Conservation (phyloP, 805 yeast genomes). For the Starmerella tilneyi region DNA sequence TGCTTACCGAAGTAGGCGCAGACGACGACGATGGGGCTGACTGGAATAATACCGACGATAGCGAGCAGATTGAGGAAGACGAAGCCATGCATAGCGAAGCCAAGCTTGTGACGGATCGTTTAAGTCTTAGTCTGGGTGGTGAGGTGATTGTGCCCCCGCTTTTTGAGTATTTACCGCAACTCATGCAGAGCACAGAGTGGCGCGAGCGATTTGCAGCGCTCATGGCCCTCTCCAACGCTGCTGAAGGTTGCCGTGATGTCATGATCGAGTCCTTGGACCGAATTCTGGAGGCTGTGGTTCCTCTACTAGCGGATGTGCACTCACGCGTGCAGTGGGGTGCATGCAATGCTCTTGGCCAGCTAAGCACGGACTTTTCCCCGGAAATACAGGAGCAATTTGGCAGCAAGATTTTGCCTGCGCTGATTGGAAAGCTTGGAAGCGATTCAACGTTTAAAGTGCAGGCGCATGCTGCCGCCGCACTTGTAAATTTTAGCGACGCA, state of each 20-base stretch:
- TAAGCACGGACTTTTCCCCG: conserved; percentile 92
- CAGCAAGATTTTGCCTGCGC: conserved; percentile 70
- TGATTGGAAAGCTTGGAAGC: conserved; percentile 66
- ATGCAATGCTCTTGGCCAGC: conserved; percentile 93
- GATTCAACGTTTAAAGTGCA: conserved; percentile 74
- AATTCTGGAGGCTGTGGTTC: conserved; percentile 73
- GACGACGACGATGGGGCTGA: conserved; percentile 83
- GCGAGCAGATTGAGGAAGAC: conserved; percentile 66
- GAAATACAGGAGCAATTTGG: conserved; percentile 74
- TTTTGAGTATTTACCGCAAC: conserved; percentile 74
- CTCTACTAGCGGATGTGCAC: conserved; percentile 75
- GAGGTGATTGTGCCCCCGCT: conserved; percentile 73
- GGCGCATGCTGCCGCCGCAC: conserved; percentile 97
- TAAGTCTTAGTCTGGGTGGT: conserved; percentile 74
- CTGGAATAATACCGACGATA: conserved; percentile 73
- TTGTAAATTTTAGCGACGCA: conserved; percentile 88
- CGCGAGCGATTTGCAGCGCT: conserved; percentile 92
- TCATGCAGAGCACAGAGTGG: conserved; percentile 73
- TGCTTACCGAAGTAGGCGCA: conserved; percentile 87
- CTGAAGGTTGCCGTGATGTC: conserved; percentile 92
- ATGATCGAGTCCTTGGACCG: conserved; percentile 71
- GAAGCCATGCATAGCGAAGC: conserved; percentile 86
- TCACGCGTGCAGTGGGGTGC: conserved; percentile 95
- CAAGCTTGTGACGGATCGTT: conserved; percentile 87
- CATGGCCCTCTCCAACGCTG: conserved; percentile 93